Evolutionary conservation across 2,329 filamentous ascomycete genomes (phyloP).

Genomic region (Periconia sp.): DNA sequence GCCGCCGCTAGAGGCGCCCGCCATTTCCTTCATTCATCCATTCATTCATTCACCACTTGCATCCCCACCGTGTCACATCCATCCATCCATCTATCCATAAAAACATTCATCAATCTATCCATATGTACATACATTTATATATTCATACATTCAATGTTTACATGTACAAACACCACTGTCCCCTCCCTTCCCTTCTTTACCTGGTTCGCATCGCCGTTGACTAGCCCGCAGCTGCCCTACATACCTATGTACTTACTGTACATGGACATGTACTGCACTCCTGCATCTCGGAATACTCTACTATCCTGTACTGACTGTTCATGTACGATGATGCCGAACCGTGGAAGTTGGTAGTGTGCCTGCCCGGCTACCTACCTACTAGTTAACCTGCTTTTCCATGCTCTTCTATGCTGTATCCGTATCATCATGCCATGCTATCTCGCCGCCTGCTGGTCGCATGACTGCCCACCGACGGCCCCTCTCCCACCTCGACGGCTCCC

Average conservation of each 20-base stretch:
- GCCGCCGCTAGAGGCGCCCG: conserved; percentile 29
- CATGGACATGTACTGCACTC: too few relatives aligned
- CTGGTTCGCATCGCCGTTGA: too few relatives aligned
- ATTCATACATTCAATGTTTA: not conserved
- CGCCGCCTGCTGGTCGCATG: not conserved
- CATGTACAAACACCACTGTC: too few relatives aligned
- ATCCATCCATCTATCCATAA: too few relatives aligned
- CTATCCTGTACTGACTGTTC: not conserved
- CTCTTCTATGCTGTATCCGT: not conserved
- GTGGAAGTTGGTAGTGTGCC: not conserved
- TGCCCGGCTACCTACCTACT: conserved; percentile 4
- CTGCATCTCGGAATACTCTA: too few relatives aligned
- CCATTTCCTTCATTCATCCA: not conserved
- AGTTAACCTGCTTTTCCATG: not conserved
- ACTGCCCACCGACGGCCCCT: not conserved
- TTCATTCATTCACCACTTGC: not conserved
- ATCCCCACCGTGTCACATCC: too few relatives aligned
- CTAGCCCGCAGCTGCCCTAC: too few relatives aligned
- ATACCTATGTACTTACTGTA: too few relatives aligned
- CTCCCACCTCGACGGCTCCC: not conserved
- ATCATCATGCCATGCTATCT: not conserved
- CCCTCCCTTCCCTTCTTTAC: too few relatives aligned
- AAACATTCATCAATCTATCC: too few relatives aligned
- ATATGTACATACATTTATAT: not conserved
- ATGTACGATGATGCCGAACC: not conserved